Percentiles rank a stretch among this genome's conserved stretches.
Evolutionary conservation across 1,284 basidiomycete species (phyloP).

Genomic region (Sporisorium graminicola): DNA sequence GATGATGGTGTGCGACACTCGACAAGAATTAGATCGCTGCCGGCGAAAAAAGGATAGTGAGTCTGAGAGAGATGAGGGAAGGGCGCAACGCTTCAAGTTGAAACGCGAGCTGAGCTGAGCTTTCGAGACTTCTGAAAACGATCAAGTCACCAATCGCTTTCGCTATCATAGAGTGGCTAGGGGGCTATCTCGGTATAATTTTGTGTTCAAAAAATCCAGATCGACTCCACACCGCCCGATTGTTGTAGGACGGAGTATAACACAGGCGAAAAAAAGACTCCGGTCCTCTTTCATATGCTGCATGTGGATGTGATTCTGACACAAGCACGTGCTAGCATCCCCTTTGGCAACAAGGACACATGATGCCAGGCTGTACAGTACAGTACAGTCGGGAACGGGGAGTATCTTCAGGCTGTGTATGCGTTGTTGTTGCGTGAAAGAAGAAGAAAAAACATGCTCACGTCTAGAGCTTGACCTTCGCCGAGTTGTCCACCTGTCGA

Average conservation of each 20-base stretch:
- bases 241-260: too few relatives aligned
- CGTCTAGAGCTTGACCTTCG: slow-evolving; percentile 41
- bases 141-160: slow-evolving; percentile 1
- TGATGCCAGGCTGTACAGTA: too few relatives aligned
- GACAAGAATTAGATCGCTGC: neutral
- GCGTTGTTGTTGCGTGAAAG: neutral
- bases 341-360: too few relatives aligned
- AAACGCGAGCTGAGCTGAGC: slow-evolving; percentile 3
- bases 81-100: neutral
- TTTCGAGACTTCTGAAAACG: neutral
- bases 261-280: too few relatives aligned
- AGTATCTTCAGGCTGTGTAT: neutral
- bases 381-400: neutral
- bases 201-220: slow-evolving; percentile 1
- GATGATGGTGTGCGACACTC: neutral
- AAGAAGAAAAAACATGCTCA: neutral
- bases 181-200: neutral
- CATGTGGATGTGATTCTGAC: too few relatives aligned
- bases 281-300: too few relatives aligned
- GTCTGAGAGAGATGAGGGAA: neutral
- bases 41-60: neutral
- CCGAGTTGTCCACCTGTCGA: slow-evolving; percentile 47
- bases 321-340: too few relatives aligned
- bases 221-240: slow-evolving; percentile 14
- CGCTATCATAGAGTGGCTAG: neutral